Evolutionary conservation across 2,329 filamentous ascomycete species (phyloP).

Genomic region (Alternaria sp.): DNA sequence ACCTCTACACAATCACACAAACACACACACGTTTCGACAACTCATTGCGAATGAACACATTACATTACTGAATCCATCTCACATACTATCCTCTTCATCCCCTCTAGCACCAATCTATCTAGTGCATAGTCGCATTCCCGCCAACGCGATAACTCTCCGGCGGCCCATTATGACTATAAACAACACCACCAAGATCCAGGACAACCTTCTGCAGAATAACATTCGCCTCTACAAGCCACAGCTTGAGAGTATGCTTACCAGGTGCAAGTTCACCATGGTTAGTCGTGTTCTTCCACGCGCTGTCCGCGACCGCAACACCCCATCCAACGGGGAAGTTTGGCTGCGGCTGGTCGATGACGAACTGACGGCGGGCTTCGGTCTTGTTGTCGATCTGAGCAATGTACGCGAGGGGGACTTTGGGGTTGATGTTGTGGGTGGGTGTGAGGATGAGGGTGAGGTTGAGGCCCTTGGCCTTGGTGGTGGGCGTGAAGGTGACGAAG

Average conservation of each 20-base stretch:
- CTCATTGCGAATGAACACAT: neutral
- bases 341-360: slow-evolving; percentile 52
- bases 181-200: slow-evolving; percentile 45
- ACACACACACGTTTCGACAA: neutral
- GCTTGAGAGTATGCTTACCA: slow-evolving; percentile 52
- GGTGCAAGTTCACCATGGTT: slow-evolving; percentile 39
- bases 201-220: slow-evolving; percentile 48
- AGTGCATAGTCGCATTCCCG: slow-evolving; percentile 10
- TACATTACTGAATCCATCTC: neutral
- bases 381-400: slow-evolving; percentile 57
- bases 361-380: slow-evolving; percentile 49
- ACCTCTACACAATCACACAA: neutral
- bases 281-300: slow-evolving; percentile 58
- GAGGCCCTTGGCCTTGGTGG: slow-evolving; percentile 37
- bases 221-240: slow-evolving; percentile 56
- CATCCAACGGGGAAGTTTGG: slow-evolving; percentile 56
- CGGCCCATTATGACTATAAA: slow-evolving; percentile 44
- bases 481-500: slow-evolving; percentile 46
- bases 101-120: neutral
- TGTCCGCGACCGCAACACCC: slow-evolving; percentile 58
- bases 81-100: too few species aligned
- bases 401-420: slow-evolving; percentile 58
- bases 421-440: slow-evolving; percentile 59
- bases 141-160: slow-evolving; percentile 49
- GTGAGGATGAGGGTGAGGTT: slow-evolving; percentile 53